These are phyloP conservation scores for Sugiyamaella smithiae DNA, from an alignment of 805 yeast genomes.

Conservation along the genomic window DNA sequence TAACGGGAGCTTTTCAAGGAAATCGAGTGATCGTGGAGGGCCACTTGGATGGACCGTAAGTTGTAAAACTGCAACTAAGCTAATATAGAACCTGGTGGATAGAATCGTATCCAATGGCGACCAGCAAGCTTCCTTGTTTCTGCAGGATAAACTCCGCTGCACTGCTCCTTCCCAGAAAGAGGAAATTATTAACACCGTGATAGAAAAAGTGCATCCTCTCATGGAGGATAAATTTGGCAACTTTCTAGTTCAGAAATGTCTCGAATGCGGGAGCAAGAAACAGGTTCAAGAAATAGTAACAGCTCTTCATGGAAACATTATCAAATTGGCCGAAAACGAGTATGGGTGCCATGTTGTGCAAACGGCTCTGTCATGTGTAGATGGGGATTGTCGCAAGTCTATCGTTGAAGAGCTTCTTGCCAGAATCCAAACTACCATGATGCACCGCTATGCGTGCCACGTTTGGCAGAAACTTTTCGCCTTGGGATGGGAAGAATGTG, in stretches of 20 bases:
- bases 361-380: constrained; percentile 38
- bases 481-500: constrained; percentile 31
- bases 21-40: no score
- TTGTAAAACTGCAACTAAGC: no score
- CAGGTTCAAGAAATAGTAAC: constrained; percentile 28
- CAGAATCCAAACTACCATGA: constrained; percentile 33
- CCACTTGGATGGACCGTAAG: no score
- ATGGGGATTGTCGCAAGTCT: constrained; percentile 26
- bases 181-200: constrained; percentile 32
- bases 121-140: constrained; percentile 41
- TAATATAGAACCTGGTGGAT: constrained; percentile 26
- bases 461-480: constrained; percentile 46
- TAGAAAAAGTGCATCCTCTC: constrained; percentile 30
- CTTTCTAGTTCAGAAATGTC: constrained; percentile 40
- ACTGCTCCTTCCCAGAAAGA: constrained; percentile 32
- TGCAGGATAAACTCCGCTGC: constrained; percentile 39
- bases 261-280: constrained; percentile 35
- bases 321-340: constrained; percentile 34
- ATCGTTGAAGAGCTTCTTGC: constrained; percentile 39
- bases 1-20: background rate
- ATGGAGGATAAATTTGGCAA: constrained; percentile 43
- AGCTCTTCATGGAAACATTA: constrained; percentile 33
- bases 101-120: constrained; percentile 36
- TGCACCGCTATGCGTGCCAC: constrained; percentile 41
- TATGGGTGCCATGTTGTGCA: constrained; percentile 45